Percentiles rank a stretch among this genome's conserved stretches.
These are phyloP conservation scores for Guillardia theta DNA, from an alignment of 78 protist genomes.

Conservation along the genomic window DNA sequence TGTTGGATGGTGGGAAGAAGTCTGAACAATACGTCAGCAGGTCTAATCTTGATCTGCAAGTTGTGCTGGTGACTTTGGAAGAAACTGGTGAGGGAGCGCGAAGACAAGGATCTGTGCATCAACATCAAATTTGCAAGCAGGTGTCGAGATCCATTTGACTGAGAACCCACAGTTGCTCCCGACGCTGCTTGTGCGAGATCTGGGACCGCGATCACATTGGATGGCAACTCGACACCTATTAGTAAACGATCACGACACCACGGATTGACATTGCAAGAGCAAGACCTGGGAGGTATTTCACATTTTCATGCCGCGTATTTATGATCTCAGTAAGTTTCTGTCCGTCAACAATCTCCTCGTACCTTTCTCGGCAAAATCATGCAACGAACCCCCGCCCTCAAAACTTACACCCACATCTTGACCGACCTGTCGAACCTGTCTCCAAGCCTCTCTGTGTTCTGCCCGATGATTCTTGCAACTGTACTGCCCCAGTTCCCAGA, in stretches of 20 bases:
- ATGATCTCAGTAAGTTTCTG: constrained; percentile 60
- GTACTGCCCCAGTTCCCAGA: not conserved
- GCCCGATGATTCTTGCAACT: not conserved
- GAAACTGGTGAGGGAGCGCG: not conserved
- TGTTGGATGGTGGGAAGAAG: not conserved
- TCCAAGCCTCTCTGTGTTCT: not conserved
- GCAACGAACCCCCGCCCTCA: not conserved
- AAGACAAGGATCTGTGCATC: not conserved
- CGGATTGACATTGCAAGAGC: too few relatives aligned
- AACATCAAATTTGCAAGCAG: not conserved
- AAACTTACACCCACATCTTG: not conserved
- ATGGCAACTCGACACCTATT: constrained; percentile 4
- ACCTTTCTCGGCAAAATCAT: not conserved
- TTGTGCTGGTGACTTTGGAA: too few relatives aligned
- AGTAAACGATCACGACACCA: too few relatives aligned
- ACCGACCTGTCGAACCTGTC: not conserved
- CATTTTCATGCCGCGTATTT: constrained; percentile 64
- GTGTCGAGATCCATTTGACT: too few relatives aligned
- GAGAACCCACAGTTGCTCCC: constrained; percentile 13
- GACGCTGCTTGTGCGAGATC: constrained; percentile 17
- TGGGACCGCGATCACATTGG: constrained; percentile 56
- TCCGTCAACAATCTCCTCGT: constrained; percentile 64
- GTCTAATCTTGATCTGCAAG: too few relatives aligned
- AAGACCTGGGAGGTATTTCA: constrained; percentile 71
- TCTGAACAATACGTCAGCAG: too few relatives aligned